These are phyloP conservation scores for Zalaria obscura DNA, from an alignment of 2,329 filamentous ascomycete genomes.

Conservation along the genomic window DNA sequence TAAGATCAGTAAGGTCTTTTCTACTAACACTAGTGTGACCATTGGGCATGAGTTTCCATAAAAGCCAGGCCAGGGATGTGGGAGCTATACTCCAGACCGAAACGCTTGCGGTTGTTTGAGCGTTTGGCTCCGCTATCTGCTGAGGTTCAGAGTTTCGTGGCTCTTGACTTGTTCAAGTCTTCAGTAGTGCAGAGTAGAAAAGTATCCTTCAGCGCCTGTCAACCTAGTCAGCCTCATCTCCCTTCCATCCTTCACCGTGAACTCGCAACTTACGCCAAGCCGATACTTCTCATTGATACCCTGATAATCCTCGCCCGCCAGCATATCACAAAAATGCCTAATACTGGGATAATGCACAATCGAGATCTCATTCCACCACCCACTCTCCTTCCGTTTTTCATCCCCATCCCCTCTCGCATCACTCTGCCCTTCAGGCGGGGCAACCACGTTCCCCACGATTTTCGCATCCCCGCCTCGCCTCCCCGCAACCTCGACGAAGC, in stretches of 20 bases:
- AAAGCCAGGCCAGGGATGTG: not conserved
- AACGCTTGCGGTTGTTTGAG: no score
- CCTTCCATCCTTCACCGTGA: not conserved
- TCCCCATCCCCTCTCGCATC: slow-evolving; percentile 10
- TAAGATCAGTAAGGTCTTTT: not conserved
- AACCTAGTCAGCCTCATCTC: not conserved
- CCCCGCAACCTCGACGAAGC: slow-evolving; percentile 5
- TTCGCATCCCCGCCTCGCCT: slow-evolving; percentile 44
- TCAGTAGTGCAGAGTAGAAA: slow-evolving; percentile 23
- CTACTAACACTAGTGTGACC: not conserved
- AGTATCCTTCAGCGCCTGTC: slow-evolving; percentile 17
- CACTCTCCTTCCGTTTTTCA: slow-evolving; percentile 10
- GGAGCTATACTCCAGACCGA: no score
- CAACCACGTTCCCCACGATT: slow-evolving; percentile 45
- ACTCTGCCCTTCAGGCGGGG: not conserved
- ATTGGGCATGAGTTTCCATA: not conserved
- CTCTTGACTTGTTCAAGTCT: no score
- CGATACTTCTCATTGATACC: slow-evolving; percentile 39
- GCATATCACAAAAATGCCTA: slow-evolving; percentile 47
- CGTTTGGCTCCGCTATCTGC: no score
- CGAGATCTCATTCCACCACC: slow-evolving; percentile 47
- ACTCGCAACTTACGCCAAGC: slow-evolving; percentile 26
- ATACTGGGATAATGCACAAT: slow-evolving; percentile 52
- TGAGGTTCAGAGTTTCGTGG: no score
- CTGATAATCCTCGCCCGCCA: slow-evolving; percentile 43